These are phyloP conservation scores for Colletotrichum euphorbiae DNA, from an alignment of 2,329 filamentous ascomycete species.

Conservation along the genomic window DNA sequence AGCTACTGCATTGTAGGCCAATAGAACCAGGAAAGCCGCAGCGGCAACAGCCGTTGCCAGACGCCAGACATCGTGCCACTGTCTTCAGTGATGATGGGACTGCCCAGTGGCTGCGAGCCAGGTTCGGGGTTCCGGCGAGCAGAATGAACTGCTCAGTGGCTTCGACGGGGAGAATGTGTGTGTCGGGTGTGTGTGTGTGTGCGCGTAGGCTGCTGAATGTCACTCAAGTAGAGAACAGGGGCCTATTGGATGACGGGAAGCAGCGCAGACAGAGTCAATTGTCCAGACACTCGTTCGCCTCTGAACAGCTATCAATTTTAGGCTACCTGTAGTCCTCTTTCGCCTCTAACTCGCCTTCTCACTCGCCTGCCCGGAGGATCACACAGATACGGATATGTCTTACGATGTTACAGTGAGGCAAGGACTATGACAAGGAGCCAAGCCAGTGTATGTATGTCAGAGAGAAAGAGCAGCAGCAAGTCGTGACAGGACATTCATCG, in stretches of 20 bases:
- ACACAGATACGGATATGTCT: not conserved
- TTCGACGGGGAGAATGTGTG: not conserved
- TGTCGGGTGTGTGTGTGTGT: no score
- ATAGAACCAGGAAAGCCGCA: not conserved
- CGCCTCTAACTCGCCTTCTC: not conserved
- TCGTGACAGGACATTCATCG: not conserved
- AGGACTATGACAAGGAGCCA: slow-evolving; percentile 28
- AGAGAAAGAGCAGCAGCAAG: slow-evolving; percentile 19
- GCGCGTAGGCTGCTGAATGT: no score
- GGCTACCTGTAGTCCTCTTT: no score
- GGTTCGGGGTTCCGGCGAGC: slow-evolving; percentile 19
- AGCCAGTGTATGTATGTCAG: not conserved
- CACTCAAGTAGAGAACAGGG: no score
- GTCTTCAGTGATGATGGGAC: not conserved
- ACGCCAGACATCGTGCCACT: not conserved
- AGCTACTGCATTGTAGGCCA: not conserved
- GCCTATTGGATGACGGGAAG: no score
- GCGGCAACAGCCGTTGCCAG: not conserved
- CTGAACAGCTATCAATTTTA: no score
- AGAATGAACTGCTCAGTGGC: slow-evolving; percentile 34
- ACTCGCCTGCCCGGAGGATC: not conserved
- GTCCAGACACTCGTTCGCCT: no score
- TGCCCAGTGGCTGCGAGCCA: not conserved
- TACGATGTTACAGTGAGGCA: slow-evolving; percentile 17
- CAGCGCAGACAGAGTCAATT: no score